A percentile compares a stretch with the other conserved stretches of the same genome.
Conservation (phyloP, 2,329 filamentous ascomycete genomes). For the Seiridium cupressi region DNA sequence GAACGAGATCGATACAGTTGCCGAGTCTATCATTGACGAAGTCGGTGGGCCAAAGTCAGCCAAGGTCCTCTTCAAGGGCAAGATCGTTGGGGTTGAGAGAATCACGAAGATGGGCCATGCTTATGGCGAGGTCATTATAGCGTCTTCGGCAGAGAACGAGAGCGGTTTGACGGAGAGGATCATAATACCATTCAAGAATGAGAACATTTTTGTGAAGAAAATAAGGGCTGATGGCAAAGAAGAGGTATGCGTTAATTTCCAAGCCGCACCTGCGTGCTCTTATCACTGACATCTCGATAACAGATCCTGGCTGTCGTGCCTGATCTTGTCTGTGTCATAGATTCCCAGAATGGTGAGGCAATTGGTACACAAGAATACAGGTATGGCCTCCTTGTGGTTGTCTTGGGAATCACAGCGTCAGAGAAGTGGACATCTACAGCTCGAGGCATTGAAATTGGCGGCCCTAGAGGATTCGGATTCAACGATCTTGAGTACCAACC, state of each 20-base stretch:
- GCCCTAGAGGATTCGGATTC: slow-evolving; percentile 43
- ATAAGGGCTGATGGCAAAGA: slow-evolving; percentile 30
- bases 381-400: slow-evolving; percentile 45
- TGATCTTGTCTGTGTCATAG: slow-evolving; percentile 51
- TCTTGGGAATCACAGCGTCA: slow-evolving; percentile 40
- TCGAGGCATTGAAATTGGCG: slow-evolving; percentile 45
- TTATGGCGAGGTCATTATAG: slow-evolving; percentile 55
- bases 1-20: slow-evolving; percentile 48
- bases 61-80: slow-evolving; percentile 56
- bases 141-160: slow-evolving; percentile 31
- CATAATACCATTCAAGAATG: slow-evolving; percentile 69
- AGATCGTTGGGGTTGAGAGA: slow-evolving; percentile 57
- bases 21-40: slow-evolving; percentile 54
- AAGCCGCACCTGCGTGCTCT: too few species aligned
- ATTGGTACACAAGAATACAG: slow-evolving; percentile 53
- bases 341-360: slow-evolving; percentile 51
- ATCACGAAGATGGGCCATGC: slow-evolving; percentile 52
- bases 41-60: slow-evolving; percentile 49
- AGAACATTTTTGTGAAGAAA: slow-evolving; percentile 58
- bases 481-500: slow-evolving; percentile 41
- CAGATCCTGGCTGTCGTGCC: slow-evolving; percentile 48
- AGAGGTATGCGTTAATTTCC: slow-evolving; percentile 10
- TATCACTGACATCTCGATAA: neutral
- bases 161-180: slow-evolving; percentile 27
- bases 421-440: slow-evolving; percentile 39